Evolutionary conservation across 169 alveolate genomes (phyloP).

Genomic region (Amoebophrya sp.): DNA sequence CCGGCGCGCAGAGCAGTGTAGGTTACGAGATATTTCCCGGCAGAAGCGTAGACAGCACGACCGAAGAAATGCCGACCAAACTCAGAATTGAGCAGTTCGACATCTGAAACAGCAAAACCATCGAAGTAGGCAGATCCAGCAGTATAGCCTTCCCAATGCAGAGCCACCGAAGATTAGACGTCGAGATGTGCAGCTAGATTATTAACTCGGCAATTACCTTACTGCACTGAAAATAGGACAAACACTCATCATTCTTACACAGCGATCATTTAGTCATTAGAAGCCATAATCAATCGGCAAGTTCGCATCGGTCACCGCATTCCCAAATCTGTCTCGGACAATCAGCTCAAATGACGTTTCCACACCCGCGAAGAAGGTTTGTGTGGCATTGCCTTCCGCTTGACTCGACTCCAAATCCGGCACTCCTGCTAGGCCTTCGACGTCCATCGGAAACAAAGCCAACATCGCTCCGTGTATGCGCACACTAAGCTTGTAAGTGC

Average conservation of each 20-base stretch:
- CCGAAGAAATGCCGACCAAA: constrained; percentile 26
- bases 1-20: constrained; percentile 30
- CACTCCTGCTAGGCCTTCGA: constrained; percentile 5
- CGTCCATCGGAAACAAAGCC: neutral
- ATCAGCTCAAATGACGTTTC: neutral
- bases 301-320: constrained; percentile 9
- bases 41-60: neutral
- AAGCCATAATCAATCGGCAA: constrained; percentile 25
- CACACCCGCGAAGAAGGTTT: constrained; percentile 21
- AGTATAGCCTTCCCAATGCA: neutral
- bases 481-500: neutral
- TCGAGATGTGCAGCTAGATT: too few relatives aligned
- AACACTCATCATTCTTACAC: too few relatives aligned
- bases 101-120: neutral
- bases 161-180: too few relatives aligned
- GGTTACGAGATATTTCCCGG: constrained; percentile 15
- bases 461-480: neutral
- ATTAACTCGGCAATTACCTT: too few relatives aligned
- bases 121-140: neutral
- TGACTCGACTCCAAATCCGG: constrained; percentile 24
- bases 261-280: too few relatives aligned
- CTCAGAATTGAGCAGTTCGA: constrained; percentile 8
- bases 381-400: neutral
- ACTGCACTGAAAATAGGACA: too few relatives aligned
- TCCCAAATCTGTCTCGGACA: constrained; percentile 22